Base-by-base conservation (phyloP, 371 early-diverging fungal genomes). In the Lichtheimia ramosa region DNA sequence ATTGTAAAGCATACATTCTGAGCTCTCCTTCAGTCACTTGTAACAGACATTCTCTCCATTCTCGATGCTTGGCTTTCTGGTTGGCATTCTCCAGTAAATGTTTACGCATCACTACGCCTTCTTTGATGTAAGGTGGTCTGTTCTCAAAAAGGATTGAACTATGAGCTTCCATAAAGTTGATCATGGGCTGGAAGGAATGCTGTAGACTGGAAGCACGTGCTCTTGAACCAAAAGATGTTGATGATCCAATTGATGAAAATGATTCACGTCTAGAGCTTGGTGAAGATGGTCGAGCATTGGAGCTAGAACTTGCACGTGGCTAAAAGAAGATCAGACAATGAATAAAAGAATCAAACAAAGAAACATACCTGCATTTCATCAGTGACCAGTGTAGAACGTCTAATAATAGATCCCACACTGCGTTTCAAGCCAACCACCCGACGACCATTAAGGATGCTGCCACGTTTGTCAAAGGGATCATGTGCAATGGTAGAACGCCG, bases 331-430 rank as follows among this genome's bases (percentile, higher is more conserved):
- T 34, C 34, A 34, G 10, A 34, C 5, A 95, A 52, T 8, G 95
- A 95, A 63, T 92, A 96, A 0, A 91, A n/a, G 81, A 25, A 94
- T 84, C 15, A 90, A 91, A 68, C 96, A 91, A 0, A 94, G 92
- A 87, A 58, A 89, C 89, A 66, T 42, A 75, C 72, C 43, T 56
- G 58, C n/a, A 64, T 51, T 6, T 68, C 70, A 15, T 75, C 73
- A n/a, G 56, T 39, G 13, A 59, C 52, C 18, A 72, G 51, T 43
- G 69, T 64, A 63, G 71, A 21, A 48, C 56, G 56, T 13, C 69
- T 62, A 18, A 69, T 62, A 48, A 69, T 61, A 1, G 61, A 57
- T 18, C 52, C 51, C 14, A 68, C 59, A 24, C 70, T 63, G 18
- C 66, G 63, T 39, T 63, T 68, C 21, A 68, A 41, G 3, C 56